These are phyloP conservation scores for Starmera pachycereana DNA, from an alignment of 805 yeast species.

Conservation along the genomic window DNA sequence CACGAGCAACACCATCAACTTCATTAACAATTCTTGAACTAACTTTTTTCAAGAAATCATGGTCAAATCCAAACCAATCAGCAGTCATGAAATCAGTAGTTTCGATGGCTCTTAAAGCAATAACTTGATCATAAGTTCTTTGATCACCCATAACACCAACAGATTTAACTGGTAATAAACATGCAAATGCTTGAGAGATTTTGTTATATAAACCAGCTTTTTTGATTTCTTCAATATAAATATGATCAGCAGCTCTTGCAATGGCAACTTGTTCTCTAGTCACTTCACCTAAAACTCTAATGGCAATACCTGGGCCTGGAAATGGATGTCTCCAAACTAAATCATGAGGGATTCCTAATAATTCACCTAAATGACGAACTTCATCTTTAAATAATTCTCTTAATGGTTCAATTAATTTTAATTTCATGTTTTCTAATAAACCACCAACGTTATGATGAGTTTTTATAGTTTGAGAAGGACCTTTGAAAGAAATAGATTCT, in stretches of 20 bases:
- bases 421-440: conserved; percentile 92
- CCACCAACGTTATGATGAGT: conserved; percentile 99
- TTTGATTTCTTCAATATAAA: conserved; percentile 92
- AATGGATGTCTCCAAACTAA: conserved; percentile 99
- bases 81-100: conserved; percentile 99
- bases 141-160: conserved; percentile 99
- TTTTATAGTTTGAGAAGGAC: conserved; percentile 98
- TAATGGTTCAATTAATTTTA: conserved; percentile 95
- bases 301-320: conserved; percentile 99
- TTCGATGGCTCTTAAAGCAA: conserved; percentile 97
- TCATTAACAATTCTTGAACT: conserved; percentile 96
- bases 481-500: conserved; percentile 97
- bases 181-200: conserved; percentile 97
- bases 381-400: conserved; percentile 98
- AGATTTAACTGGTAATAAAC: conserved; percentile 91
- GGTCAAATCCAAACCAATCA: conserved; percentile 95
- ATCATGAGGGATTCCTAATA: conserved; percentile 92
- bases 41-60: conserved; percentile 81
- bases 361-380: conserved; percentile 92
- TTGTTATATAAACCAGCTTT: conserved; percentile 86
- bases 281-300: conserved; percentile 95
- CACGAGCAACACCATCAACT: conserved; percentile 98
- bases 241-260: conserved; percentile 94
- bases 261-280: conserved; percentile 87
- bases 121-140: conserved; percentile 98